Conservation (phyloP, 768 basidiomycete genomes). For the Lenzites betulinus region DNA sequence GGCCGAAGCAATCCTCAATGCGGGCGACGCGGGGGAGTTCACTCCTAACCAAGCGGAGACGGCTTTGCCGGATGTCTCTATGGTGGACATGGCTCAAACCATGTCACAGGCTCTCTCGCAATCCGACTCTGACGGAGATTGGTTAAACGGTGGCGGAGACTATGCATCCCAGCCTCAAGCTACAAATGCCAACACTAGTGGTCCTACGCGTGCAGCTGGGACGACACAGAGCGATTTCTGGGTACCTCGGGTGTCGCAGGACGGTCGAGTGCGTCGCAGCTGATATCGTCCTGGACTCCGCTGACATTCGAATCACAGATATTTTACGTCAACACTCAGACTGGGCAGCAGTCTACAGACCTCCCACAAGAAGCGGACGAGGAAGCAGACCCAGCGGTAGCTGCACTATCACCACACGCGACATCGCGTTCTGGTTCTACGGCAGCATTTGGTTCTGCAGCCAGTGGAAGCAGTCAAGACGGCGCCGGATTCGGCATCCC, state of each 20-base stretch:
- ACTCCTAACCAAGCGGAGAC: conserved; percentile 19
- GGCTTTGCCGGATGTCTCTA: conserved; percentile 32
- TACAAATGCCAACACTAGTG: conserved; percentile 9
- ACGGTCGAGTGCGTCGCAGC: conserved; percentile 69
- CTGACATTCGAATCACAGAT: conserved; percentile 54
- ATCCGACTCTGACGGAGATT: conserved; percentile 52
- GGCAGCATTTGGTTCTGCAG: conserved; percentile 50
- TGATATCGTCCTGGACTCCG: neutral
- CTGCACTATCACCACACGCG: conserved; percentile 57
- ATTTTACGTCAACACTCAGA: conserved; percentile 91
- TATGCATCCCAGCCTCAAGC: conserved; percentile 28
- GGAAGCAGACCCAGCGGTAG: conserved; percentile 66
- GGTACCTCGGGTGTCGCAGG: conserved; percentile 82
- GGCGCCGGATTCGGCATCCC: conserved; percentile 62
- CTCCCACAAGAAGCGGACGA: conserved; percentile 76
- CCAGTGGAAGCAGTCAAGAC: conserved; percentile 19
- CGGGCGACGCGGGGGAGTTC: conserved; percentile 50
- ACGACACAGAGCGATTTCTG: conserved; percentile 77
- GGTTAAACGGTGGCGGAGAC: conserved; percentile 52
- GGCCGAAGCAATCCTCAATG: conserved; percentile 65
- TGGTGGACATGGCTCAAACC: conserved; percentile 52
- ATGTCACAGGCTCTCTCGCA: conserved; percentile 42
- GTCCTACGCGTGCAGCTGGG: conserved; percentile 25
- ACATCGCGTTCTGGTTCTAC: conserved; percentile 55
- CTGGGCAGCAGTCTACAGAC: conserved; percentile 80